A percentile compares a stretch with the other conserved stretches of the same genome.
Conservation (phyloP, 176 grass and related monocot species). For the Carex pumila region DNA sequence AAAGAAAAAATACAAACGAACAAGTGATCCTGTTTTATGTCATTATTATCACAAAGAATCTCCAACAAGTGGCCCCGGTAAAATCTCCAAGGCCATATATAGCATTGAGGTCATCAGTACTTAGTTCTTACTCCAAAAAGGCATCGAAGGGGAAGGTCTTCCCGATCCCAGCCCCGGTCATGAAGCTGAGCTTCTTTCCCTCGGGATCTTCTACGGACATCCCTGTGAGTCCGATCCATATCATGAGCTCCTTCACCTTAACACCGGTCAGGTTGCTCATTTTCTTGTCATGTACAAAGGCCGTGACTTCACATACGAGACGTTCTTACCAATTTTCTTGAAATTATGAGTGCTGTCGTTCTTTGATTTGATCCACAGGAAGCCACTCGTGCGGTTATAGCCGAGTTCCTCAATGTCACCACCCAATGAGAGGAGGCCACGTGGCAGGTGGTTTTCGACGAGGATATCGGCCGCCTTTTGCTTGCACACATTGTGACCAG, state of each 20-base stretch:
- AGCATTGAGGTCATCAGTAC: neutral
- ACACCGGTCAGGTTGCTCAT: constrained; percentile 86
- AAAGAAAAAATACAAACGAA: too few relatives aligned
- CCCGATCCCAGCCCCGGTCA: constrained; percentile 38
- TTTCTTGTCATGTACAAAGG: constrained; percentile 56
- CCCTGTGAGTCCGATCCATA: constrained; percentile 68
- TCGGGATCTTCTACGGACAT: constrained; percentile 41
- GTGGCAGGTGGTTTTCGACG: constrained; percentile 58
- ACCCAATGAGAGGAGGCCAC: constrained; percentile 61
- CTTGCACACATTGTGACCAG: constrained; percentile 65
- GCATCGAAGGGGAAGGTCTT: constrained; percentile 62
- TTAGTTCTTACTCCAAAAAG: constrained; percentile 33
- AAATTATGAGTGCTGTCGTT: constrained; percentile 60
- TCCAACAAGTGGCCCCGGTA: too few relatives aligned
- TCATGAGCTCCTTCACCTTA: constrained; percentile 85
- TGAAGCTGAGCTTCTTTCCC: constrained; percentile 46
- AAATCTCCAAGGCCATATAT: too few relatives aligned
- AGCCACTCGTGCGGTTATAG: constrained; percentile 53
- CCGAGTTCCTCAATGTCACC: constrained; percentile 73
- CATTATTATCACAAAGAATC: too few relatives aligned
- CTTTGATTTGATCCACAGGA: constrained; percentile 82
- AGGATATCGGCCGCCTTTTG: constrained; percentile 57
- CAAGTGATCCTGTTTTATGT: too few relatives aligned
- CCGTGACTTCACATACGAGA: constrained; percentile 65
- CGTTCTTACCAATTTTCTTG: constrained; percentile 50